phyloP scores from a whole-genome alignment of 2,329 filamentous ascomycete species.

The Atkinsonella hypoxylon region DNA sequence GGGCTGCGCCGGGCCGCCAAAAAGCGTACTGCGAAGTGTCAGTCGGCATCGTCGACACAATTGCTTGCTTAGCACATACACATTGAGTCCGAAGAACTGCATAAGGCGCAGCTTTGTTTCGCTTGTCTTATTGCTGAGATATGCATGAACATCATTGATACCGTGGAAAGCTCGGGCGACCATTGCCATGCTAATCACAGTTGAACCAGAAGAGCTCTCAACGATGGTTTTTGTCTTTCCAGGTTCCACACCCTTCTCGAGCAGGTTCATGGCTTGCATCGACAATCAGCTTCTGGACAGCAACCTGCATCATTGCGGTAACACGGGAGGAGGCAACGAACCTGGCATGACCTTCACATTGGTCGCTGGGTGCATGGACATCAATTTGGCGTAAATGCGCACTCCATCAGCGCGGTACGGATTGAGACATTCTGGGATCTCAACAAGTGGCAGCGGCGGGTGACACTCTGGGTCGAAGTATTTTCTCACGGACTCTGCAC shows the following conservation, averaged over 20 bases:
- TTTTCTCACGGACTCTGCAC: constrained; percentile 39
- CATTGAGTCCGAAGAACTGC: constrained; percentile 22
- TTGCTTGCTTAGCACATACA: constrained; percentile 11
- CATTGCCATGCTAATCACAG: constrained; percentile 43
- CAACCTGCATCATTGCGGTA: neutral
- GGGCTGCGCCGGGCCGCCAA: constrained; percentile 22
- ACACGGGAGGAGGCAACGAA: neutral
- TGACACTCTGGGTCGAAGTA: constrained; percentile 47
- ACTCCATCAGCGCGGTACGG: constrained; percentile 44
- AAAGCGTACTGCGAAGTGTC: constrained; percentile 23
- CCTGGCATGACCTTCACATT: constrained; percentile 49
- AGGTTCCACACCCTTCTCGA: constrained; percentile 31
- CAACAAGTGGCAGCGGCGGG: constrained; percentile 46
- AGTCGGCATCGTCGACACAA: constrained; percentile 7
- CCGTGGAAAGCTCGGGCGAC: constrained; percentile 23
- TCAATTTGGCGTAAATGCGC: constrained; percentile 53
- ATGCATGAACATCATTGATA: constrained; percentile 29
- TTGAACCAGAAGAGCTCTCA: constrained; percentile 50
- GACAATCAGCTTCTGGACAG: neutral
- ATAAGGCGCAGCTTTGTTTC: constrained; percentile 20
- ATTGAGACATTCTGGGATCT: constrained; percentile 44
- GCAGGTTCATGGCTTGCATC: constrained; percentile 29
- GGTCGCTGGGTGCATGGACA: constrained; percentile 48
- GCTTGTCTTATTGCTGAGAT: constrained; percentile 36
- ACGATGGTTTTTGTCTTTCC: constrained; percentile 40